Base-by-base conservation (phyloP, 83 land plant species). In the Thuja plicata region DNA sequence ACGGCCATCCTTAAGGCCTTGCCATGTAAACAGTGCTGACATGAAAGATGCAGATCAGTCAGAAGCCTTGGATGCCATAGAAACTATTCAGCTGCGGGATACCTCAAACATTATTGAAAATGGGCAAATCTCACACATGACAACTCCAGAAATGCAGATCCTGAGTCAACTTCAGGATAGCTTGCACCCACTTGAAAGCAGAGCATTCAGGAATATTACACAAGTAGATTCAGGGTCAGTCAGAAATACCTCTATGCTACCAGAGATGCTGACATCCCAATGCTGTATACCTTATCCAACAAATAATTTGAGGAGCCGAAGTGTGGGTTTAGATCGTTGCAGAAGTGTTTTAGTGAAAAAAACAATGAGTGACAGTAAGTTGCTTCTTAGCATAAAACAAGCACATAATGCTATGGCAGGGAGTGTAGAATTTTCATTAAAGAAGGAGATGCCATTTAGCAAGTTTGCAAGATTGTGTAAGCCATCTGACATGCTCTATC, bases 251-350 rank as follows among this genome's bases (percentile, higher is more conserved):
- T 43, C 32, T n/a, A n/a, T 12, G 12, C 85, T 48, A 46, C 85
- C 15, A 46, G 54, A 83, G 85, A 83, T 83, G 85, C 19, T 11
- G 30, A 43, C 85, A 83, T 83, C 35, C 55, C 55, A 24, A 45
- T 83, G 55, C 35, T 0, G 52, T 11, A 43, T 46, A 17, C 9
- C 52, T 46, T 46, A 52, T 52, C 21, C 60, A 84, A 16, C 40
- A 84, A 52, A 84, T 6, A 84, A 52, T 16, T 84, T 84, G 60
- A 30, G 86, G 34, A 84, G 38, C 86, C 34, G 40, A 34, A 84
- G 86, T 34, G 9, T 84, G 46, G 57, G 37, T 8, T 48, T 84
- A 17, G 45, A 38, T 17, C 27, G 46, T 13, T 84, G 60, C 55
- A 84, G 52, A 84, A 48, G 48, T 12, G 52, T 52, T 84, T 32